Evolutionary conservation across 2,329 filamentous ascomycete genomes (phyloP).

Genomic region (Alternaria tenuissima): DNA sequence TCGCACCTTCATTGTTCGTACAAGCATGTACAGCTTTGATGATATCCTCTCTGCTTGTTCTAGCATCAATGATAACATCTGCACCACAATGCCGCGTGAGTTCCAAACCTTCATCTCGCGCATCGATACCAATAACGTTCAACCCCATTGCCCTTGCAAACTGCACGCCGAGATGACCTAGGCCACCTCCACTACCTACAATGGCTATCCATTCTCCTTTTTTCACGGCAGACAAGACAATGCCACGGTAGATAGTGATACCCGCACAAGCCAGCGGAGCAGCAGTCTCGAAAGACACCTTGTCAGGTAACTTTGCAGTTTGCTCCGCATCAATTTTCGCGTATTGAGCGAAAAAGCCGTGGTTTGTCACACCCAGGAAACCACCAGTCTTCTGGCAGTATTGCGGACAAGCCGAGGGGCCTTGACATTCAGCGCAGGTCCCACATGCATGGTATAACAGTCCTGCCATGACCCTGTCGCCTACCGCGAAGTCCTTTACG

Average conservation of each 20-base stretch:
- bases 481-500: slow-evolving; percentile 32
- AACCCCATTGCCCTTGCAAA: slow-evolving; percentile 73
- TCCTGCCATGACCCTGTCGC: background rate
- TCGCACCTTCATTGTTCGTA: background rate
- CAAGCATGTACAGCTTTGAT: background rate
- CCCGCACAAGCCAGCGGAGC: slow-evolving; percentile 42
- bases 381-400: background rate
- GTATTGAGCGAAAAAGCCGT: background rate
- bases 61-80: slow-evolving; percentile 36
- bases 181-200: background rate
- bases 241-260: slow-evolving; percentile 73
- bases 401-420: background rate
- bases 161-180: slow-evolving; percentile 63
- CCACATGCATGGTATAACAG: background rate
- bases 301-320: slow-evolving; percentile 30
- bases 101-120: slow-evolving; percentile 70
- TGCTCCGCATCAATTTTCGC: background rate
- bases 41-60: background rate
- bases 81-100: slow-evolving; percentile 60
- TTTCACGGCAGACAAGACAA: slow-evolving; percentile 55
- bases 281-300: slow-evolving; percentile 29
- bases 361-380: background rate
- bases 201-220: background rate
- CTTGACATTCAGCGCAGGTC: background rate
- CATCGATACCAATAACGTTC: slow-evolving; percentile 80